Evolutionary conservation across 2,329 filamentous ascomycete genomes (phyloP).

Genomic region (Penicillium sp.): DNA sequence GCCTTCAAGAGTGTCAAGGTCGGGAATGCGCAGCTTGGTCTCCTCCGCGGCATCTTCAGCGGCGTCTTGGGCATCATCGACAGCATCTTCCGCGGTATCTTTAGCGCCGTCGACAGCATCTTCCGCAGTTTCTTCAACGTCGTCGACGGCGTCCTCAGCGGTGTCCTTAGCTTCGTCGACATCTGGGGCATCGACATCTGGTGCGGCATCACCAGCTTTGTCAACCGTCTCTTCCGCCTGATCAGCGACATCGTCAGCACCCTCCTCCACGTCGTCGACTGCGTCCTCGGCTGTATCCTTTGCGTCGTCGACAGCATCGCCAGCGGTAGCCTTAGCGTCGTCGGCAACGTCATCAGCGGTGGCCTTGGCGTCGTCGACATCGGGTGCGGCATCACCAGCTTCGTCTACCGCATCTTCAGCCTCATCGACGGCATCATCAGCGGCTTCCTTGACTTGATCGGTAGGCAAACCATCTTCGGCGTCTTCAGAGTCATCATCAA

Average conservation of each 20-base stretch:
- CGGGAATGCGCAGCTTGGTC: constrained; percentile 13
- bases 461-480: constrained; percentile 43
- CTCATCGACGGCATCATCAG: constrained; percentile 28
- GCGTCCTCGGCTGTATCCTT: constrained; percentile 12
- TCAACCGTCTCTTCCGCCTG: too few species aligned
- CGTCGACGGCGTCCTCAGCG: constrained; percentile 16
- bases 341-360: constrained; percentile 34
- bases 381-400: constrained; percentile 29
- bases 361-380: constrained; percentile 1
- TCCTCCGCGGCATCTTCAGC: constrained; percentile 31
- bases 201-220: constrained; percentile 26
- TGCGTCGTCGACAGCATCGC: constrained; percentile 18
- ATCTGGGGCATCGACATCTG: too few species aligned
- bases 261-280: constrained; percentile 14
- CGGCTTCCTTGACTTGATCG: constrained; percentile 15
- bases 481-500: constrained; percentile 46
- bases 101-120: constrained; percentile 15
- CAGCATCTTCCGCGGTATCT: constrained; percentile 5
- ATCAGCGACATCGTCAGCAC: constrained; percentile 29
- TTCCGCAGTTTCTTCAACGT: constrained; percentile 28
- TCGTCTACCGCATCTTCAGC: constrained; percentile 30
- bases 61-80: constrained; percentile 37
- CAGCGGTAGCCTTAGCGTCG: background rate
- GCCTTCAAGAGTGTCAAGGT: constrained; percentile 34
- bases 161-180: constrained; percentile 33